phyloP scores from a whole-genome alignment of 305 asterid genomes.

The Rubia peregrina region DNA sequence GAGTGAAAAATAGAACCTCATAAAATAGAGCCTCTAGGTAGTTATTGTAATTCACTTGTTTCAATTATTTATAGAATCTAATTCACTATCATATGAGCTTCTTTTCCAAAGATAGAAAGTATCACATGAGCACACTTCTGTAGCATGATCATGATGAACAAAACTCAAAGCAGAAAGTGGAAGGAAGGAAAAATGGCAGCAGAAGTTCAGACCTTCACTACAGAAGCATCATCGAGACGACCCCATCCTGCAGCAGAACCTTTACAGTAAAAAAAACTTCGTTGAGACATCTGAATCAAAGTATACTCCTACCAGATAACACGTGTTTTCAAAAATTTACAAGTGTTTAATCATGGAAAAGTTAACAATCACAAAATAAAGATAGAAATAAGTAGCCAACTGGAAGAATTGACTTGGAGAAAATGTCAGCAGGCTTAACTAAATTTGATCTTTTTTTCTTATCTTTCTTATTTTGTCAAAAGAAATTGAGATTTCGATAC shows the following conservation, averaged over 20 bases:
- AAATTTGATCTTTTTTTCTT: background rate
- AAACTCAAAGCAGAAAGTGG: background rate
- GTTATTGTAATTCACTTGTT: background rate
- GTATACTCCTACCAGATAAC: background rate
- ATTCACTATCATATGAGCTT: background rate
- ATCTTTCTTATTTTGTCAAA: background rate
- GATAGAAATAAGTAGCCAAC: background rate
- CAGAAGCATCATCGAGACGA: constrained; percentile 85
- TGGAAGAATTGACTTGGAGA: background rate
- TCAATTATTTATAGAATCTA: background rate
- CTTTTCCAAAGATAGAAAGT: background rate
- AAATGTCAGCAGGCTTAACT: background rate
- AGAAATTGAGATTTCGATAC: background rate
- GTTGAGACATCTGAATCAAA: constrained; percentile 14
- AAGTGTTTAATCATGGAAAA: constrained; percentile 1
- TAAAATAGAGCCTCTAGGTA: too few relatives aligned
- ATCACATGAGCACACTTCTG: background rate
- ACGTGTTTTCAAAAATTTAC: background rate
- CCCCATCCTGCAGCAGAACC: constrained; percentile 99
- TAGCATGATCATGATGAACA: background rate
- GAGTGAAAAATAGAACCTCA: background rate
- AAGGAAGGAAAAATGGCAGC: constrained; percentile 6
- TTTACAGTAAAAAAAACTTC: constrained; percentile 29
- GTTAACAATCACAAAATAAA: background rate
- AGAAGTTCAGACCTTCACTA: constrained; percentile 67